phyloP scores from a whole-genome alignment of 192 early-diverging fungal genomes.

The Martensiomyces pterosporus region DNA sequence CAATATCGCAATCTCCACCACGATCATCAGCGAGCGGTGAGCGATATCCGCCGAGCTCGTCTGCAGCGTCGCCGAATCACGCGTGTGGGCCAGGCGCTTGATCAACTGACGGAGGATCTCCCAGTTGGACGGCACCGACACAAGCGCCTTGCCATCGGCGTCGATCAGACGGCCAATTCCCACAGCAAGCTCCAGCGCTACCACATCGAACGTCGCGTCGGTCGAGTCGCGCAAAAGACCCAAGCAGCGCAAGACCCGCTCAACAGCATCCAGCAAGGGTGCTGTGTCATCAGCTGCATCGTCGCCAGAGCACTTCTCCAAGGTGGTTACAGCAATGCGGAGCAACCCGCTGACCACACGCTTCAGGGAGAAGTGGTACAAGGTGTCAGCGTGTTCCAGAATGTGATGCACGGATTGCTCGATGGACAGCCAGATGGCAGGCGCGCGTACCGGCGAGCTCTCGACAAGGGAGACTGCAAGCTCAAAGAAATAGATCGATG shows the following conservation, averaged over 20 bases:
- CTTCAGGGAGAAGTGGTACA: constrained; percentile 69
- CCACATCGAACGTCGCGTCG: constrained; percentile 48
- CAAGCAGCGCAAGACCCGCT: constrained; percentile 40
- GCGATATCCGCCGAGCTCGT: constrained; percentile 4
- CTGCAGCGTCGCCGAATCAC: constrained; percentile 9
- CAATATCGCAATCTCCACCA: constrained; percentile 35
- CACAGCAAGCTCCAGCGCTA: constrained; percentile 21
- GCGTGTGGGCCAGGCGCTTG: constrained; percentile 34
- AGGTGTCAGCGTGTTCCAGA: constrained; percentile 58
- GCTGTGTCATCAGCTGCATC: constrained; percentile 9
- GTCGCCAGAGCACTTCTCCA: constrained; percentile 8
- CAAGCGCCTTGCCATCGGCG: constrained; percentile 16
- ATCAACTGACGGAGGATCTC: constrained; percentile 37
- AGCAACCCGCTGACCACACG: constrained; percentile 69
- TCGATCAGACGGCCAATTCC: constrained; percentile 28
- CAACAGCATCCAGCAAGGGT: constrained; percentile 12
- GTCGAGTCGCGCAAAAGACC: constrained; percentile 53
- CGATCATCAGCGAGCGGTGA: constrained; percentile 18
- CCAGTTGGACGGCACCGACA: constrained; percentile 23
- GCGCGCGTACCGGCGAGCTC: constrained; percentile 16
- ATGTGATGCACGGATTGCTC: constrained; percentile 69
- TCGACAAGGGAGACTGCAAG: constrained; percentile 19
- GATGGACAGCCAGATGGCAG: constrained; percentile 56
- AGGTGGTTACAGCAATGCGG: constrained; percentile 64
- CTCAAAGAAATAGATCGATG: constrained; percentile 46